These are phyloP conservation scores for Fusarium xyrophilum DNA, from an alignment of 2,329 filamentous ascomycete species.

Conservation along the genomic window DNA sequence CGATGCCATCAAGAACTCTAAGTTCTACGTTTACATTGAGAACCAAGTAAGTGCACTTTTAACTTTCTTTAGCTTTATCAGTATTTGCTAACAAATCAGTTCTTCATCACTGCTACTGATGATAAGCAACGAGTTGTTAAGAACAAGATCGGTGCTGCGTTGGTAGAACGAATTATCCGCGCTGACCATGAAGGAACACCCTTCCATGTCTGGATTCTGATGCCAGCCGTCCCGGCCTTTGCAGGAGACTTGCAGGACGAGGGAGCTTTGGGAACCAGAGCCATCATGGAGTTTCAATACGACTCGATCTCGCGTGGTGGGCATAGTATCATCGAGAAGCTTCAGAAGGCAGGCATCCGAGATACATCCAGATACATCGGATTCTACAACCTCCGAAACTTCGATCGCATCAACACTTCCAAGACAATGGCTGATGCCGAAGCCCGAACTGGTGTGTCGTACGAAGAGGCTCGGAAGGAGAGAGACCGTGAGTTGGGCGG, in stretches of 20 bases:
- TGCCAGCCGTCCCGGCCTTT: slow-evolving; percentile 82
- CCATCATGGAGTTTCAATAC: slow-evolving; percentile 91
- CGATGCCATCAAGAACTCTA: slow-evolving; percentile 70
- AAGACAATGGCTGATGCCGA: slow-evolving; percentile 67
- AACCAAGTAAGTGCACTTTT: slow-evolving; percentile 61
- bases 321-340: slow-evolving; percentile 76
- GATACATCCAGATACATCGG: slow-evolving; percentile 76
- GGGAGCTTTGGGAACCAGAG: slow-evolving; percentile 76
- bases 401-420: slow-evolving; percentile 80
- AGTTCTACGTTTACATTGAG: slow-evolving; percentile 81
- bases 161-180: slow-evolving; percentile 77
- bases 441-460: slow-evolving; percentile 68
- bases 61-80: rapidly evolving
- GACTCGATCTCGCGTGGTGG: slow-evolving; percentile 79
- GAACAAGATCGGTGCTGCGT: slow-evolving; percentile 80
- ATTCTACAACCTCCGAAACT: slow-evolving; percentile 86
- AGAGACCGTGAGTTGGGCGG: slow-evolving; percentile 66
- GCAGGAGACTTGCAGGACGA: slow-evolving; percentile 79
- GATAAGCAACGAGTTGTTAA: slow-evolving; percentile 73
- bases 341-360: slow-evolving; percentile 71
- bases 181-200: slow-evolving; percentile 69
- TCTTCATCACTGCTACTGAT: slow-evolving; percentile 84
- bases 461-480: slow-evolving; percentile 70
- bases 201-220: slow-evolving; percentile 79
- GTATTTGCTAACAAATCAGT: slow-evolving; percentile 47